Base-by-base conservation (phyloP, 495 filamentous ascomycete genomes). In the Bacidia rubella region DNA sequence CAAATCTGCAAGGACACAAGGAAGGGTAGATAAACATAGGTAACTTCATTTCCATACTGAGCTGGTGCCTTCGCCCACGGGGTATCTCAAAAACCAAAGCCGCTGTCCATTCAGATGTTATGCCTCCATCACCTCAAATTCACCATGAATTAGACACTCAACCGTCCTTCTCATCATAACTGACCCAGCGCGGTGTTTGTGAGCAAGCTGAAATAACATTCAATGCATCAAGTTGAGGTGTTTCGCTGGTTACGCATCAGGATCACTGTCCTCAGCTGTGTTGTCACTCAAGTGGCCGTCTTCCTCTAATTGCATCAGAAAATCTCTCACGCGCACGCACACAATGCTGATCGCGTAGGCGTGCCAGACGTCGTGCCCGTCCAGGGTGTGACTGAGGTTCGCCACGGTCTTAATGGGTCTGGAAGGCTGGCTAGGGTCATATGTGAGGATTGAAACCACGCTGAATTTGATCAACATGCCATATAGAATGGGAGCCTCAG, bases 291-390 rank as follows among this genome's bases (percentile, higher is more conserved):
- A 49, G 47, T 57, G 44, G 1, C 48, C 58, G 15, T 54, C 41
- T 23, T 45, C 49, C 26, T 57, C 50, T 51, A 74, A 58, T n/a
- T 60, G 50, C 15, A 56, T 38, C 62, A 72, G 62, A 23, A 64
- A 66, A 20, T 63, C 63, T 20, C 70, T 60, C 12, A 67, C 61
- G 54, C 66, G 59, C 55, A 69, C 62, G 7, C 72, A 60, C 2
- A 62, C 52, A 32, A 74, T 71, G 1, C 70, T 66, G 25, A 74
- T 42, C 0, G 69, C 68, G 24, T 74, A 61, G 5, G 69, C 70
- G 53, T 70, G 70, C 73, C 73, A 76, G 1, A 73, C 70, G 57
- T 74, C 72, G 47, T 70, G 65, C 2, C 64, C 65, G 0, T 47
- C 22, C 15, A 69, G 65, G 2, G 61, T 59, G 29, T 73, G 59